Percentiles rank a stretch among this genome's conserved stretches.
phyloP scores from a whole-genome alignment of 257 asterid genomes.

The Phtheirospermum japonicum region DNA sequence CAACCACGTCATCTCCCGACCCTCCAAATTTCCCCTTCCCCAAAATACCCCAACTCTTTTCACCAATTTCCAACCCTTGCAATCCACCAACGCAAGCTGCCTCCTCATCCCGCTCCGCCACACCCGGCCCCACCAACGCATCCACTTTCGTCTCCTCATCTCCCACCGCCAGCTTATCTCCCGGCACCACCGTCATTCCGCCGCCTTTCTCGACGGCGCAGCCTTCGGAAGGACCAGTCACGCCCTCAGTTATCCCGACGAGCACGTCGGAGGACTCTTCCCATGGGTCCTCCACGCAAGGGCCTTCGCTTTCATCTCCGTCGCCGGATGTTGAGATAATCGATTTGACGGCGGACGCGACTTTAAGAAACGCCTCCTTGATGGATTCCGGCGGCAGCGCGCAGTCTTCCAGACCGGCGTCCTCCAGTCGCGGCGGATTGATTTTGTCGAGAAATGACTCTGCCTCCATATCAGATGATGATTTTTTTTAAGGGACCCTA shows the following conservation, averaged over 20 bases:
- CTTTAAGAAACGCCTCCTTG: slow-evolving; percentile 71
- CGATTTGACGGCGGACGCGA: slow-evolving; percentile 72
- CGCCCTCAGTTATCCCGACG: slow-evolving; percentile 44
- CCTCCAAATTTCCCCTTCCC: slow-evolving; percentile 32
- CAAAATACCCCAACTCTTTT: slow-evolving; percentile 34
- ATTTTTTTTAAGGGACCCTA: too few species aligned
- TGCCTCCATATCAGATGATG: slow-evolving; percentile 49
- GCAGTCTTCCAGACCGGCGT: slow-evolving; percentile 95
- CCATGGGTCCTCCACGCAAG: slow-evolving; percentile 61
- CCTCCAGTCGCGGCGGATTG: slow-evolving; percentile 76
- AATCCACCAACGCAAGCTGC: slow-evolving; percentile 60
- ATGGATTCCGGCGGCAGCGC: slow-evolving; percentile 83
- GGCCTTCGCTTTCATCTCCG: slow-evolving; percentile 41
- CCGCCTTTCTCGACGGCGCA: slow-evolving; percentile 54
- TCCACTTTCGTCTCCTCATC: slow-evolving; percentile 33
- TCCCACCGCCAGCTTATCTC: slow-evolving; percentile 42
- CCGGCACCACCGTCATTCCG: slow-evolving; percentile 38
- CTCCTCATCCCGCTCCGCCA: slow-evolving; percentile 36
- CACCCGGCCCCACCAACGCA: slow-evolving; percentile 36
- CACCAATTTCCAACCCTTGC: slow-evolving; percentile 61
- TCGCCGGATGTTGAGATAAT: slow-evolving; percentile 43
- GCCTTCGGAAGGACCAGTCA: slow-evolving; percentile 34
- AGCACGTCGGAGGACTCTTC: slow-evolving; percentile 53
- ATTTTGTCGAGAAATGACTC: slow-evolving; percentile 46
- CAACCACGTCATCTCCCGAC: slow-evolving; percentile 31